Base-by-base conservation (phyloP, 306 rosid species). In the Geum urbanum region DNA sequence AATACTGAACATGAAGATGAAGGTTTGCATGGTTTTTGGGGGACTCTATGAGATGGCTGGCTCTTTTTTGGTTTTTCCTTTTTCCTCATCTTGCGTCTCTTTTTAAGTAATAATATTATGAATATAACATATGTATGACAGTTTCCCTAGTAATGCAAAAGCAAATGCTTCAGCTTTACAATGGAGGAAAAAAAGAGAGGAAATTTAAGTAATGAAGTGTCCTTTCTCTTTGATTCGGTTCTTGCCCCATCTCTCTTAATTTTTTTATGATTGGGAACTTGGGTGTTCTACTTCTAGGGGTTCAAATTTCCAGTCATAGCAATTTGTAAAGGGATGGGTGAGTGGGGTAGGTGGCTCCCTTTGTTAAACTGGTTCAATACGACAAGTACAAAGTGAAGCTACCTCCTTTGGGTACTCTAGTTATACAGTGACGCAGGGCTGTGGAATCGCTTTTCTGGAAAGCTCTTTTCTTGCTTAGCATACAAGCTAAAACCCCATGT, bases 11-110 rank as follows among this genome's bases (percentile, higher is more conserved):
- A 46, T 13, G 43, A 55, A 55, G 47, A 75, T 10, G 54, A 56
- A 74, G 51, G 66, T 48, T 44, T 48, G 44, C 58, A 1, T 40
- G 54, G 79, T 22, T 63, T 74, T 15, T 52, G 70, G 16, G 39
- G 76, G 71, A 70, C 88, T 81, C 83, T 69, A 8, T 66, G 78
- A 65, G 81, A 74, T 78, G 84, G 71, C 90, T 78, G 84, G 71
- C 90, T 80, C 76, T 63, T 70, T 75, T 59, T 80, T 64, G 58
- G 51, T 32, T 40, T 44, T 59, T 52, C 41, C 41, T 45, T 14
- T 39, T 39, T 43, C 2, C 59, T 45, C 40, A 35, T 24, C 73
- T 70, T 49, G 9, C 6, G 22, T 32, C 37, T 32, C 3, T 39
- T 50, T 12, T 20, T 46, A 20, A 1, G 11, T 51, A n/a, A 39